Percentiles rank a stretch among this genome's conserved stretches.
Conservation (phyloP, 139 green algal genomes). For the Chlamydomonas incerta region DNA sequence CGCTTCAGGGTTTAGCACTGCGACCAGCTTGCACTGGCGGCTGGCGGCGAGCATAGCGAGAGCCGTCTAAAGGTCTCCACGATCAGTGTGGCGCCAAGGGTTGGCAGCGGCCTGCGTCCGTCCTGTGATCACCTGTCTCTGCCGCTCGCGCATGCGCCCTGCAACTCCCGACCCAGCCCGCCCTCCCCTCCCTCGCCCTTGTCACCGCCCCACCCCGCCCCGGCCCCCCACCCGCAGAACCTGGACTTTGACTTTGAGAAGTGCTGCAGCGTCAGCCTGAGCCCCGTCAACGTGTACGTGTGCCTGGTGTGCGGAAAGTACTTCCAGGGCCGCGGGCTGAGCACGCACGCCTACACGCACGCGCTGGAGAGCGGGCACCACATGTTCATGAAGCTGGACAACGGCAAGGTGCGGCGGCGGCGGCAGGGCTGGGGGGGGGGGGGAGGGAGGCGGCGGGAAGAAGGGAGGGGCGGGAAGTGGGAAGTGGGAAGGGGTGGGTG, state of each 20-base stretch:
- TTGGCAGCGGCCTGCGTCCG: too few species aligned
- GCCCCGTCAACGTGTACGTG: constrained; percentile 95
- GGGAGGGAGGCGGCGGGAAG: background rate
- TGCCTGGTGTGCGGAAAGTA: constrained; percentile 99
- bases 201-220: background rate
- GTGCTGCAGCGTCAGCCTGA: constrained; percentile 95
- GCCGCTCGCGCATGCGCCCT: too few species aligned
- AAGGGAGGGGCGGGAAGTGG: background rate
- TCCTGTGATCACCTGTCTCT: too few species aligned
- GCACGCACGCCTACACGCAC: constrained; percentile 96
- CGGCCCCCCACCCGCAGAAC: constrained; percentile 60
- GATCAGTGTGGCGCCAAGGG: too few species aligned
- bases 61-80: too few species aligned
- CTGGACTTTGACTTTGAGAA: constrained; percentile 99
- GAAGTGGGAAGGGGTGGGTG: too few species aligned
- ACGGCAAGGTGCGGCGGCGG: constrained; percentile 82
- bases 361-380: constrained; percentile 91
- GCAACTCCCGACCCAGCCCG: too few species aligned
- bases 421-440: background rate
- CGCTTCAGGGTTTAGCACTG: too few species aligned
- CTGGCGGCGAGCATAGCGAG: too few species aligned
- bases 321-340: constrained; percentile 92
- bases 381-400: constrained; percentile 97
- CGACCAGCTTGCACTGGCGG: too few species aligned
- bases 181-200: background rate